These are phyloP conservation scores for Heliamphora exappendiculata DNA, from an alignment of 148 eudicot genomes.

Conservation along the genomic window DNA sequence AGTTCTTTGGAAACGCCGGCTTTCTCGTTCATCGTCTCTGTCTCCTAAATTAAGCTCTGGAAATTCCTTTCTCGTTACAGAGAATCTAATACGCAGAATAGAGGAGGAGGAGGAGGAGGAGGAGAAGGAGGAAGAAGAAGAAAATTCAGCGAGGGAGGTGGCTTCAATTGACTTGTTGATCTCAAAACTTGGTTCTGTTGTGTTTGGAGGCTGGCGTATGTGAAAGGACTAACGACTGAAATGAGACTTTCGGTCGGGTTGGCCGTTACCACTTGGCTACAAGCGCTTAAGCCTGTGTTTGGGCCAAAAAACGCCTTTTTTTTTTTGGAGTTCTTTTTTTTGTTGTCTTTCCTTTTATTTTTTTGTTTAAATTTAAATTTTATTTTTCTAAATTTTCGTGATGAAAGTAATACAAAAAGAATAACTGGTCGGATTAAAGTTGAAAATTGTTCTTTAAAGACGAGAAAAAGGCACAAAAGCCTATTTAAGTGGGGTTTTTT, in stretches of 20 bases:
- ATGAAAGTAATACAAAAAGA: too few relatives aligned
- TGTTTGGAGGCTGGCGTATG: slow-evolving; percentile 9
- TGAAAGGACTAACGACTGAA: not conserved
- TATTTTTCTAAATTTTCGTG: too few relatives aligned
- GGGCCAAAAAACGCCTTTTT: too few relatives aligned
- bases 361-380: too few relatives aligned
- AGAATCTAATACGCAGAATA: slow-evolving; percentile 7
- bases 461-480: too few relatives aligned
- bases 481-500: too few relatives aligned
- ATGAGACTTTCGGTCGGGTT: not conserved
- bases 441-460: too few relatives aligned
- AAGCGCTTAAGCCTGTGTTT: too few relatives aligned
- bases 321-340: too few relatives aligned
- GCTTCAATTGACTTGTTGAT: slow-evolving; percentile 6
- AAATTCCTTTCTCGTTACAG: not conserved
- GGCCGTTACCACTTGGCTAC: not conserved
- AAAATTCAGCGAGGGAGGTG: not conserved
- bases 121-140: not conserved
- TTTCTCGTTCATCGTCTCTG: slow-evolving; percentile 45
- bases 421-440: too few relatives aligned
- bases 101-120: not conserved
- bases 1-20: slow-evolving; percentile 49
- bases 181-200: not conserved
- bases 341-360: too few relatives aligned
- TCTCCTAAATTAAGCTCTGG: not conserved